phyloP scores from a whole-genome alignment of 1,284 basidiomycete genomes.

The Ustilago curta region DNA sequence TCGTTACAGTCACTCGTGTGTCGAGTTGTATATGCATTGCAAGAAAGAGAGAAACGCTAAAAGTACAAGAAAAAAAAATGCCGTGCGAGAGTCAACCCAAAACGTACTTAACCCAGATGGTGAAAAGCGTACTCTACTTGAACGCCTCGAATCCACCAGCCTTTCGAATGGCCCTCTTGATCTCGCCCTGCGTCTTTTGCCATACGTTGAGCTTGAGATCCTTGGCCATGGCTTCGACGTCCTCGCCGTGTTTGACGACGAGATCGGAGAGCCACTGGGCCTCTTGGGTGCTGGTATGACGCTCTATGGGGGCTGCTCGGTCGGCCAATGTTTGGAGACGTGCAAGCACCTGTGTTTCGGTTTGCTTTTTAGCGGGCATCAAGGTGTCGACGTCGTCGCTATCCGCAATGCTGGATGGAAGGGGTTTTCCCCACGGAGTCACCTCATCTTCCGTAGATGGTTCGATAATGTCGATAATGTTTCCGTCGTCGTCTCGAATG shows the following conservation, averaged over 20 bases:
- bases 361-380: constrained; percentile 9
- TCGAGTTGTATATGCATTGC: background rate
- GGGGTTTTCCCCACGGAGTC: constrained; percentile 68
- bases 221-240: constrained; percentile 81
- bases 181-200: constrained; percentile 87
- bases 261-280: constrained; percentile 77
- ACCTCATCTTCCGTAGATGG: constrained; percentile 73
- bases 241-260: constrained; percentile 78
- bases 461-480: constrained; percentile 81
- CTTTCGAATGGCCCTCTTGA: constrained; percentile 72
- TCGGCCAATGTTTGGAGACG: constrained; percentile 27
- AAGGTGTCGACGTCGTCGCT: constrained; percentile 25
- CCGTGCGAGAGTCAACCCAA: background rate
- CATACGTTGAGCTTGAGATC: constrained; percentile 84
- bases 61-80: constrained; percentile 8
- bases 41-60: background rate
- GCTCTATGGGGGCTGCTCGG: constrained; percentile 70
- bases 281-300: constrained; percentile 81
- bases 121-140: background rate
- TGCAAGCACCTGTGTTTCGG: constrained; percentile 3
- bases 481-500: constrained; percentile 83
- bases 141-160: constrained; percentile 47
- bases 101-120: no score
- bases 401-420: constrained; percentile 34
- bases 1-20: no score